Evolutionary conservation across 768 basidiomycete species (phyloP).

Genomic region (Lactifluus echinatus): DNA sequence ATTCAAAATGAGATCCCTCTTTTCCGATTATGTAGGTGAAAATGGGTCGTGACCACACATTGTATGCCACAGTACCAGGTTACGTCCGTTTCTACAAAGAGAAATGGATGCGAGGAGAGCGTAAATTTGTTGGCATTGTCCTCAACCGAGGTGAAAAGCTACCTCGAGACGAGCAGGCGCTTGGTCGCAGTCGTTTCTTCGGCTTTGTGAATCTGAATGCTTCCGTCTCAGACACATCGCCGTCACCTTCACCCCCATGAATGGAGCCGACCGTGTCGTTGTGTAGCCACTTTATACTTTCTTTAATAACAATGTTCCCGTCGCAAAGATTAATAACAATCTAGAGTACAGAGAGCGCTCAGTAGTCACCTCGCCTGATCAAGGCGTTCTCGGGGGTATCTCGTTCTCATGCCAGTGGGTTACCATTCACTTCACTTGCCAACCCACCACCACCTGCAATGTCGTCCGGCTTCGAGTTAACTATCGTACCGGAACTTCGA

Average conservation of each 20-base stretch:
- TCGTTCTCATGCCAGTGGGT: background rate
- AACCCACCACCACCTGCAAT: constrained; percentile 9
- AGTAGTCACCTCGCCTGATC: background rate
- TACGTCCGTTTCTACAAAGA: constrained; percentile 91
- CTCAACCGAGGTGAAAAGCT: constrained; percentile 75
- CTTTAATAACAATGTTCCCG: background rate
- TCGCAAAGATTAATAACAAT: background rate
- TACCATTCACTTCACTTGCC: background rate
- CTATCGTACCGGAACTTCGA: constrained; percentile 31
- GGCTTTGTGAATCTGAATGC: constrained; percentile 59
- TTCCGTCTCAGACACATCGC: background rate
- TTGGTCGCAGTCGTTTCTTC: constrained; percentile 82
- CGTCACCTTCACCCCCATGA: background rate
- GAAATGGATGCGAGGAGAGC: constrained; percentile 63
- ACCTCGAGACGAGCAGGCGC: constrained; percentile 64
- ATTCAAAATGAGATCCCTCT: background rate
- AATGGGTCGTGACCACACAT: constrained; percentile 90
- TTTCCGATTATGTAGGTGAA: constrained; percentile 50
- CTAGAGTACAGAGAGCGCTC: background rate
- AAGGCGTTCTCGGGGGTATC: background rate
- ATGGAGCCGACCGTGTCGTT: background rate
- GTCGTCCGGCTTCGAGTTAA: constrained; percentile 28
- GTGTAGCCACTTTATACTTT: background rate
- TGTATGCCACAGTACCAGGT: constrained; percentile 85
- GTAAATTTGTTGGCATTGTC: constrained; percentile 79